Percentiles rank a stretch among this genome's conserved stretches.
Conservation (phyloP, 1,284 basidiomycete genomes). For the Caloboletus inedulis region DNA sequence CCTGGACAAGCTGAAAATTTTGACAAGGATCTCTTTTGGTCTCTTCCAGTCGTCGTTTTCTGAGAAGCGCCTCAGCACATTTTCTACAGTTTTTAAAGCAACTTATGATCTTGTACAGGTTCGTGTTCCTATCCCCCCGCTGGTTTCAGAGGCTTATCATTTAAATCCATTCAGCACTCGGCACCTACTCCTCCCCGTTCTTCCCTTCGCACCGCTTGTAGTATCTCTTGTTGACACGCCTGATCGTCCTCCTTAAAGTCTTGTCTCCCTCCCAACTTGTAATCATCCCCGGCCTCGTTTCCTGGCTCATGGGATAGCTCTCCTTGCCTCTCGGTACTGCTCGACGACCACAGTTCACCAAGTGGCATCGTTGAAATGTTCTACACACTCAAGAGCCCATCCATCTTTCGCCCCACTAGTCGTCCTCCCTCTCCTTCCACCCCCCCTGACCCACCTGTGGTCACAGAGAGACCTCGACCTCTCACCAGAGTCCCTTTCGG, state of each 20-base stretch:
- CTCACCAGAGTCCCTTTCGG: conserved; percentile 57
- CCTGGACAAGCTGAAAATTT: conserved; percentile 8
- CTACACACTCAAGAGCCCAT: conserved; percentile 64
- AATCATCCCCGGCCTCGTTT: conserved; percentile 22
- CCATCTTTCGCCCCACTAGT: conserved; percentile 61
- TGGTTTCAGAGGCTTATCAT: neutral
- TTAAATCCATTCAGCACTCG: conserved; percentile 35
- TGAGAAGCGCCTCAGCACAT: conserved; percentile 1
- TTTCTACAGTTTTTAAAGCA: conserved; percentile 20
- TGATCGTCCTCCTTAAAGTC: conserved; percentile 76
- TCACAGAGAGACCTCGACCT: conserved; percentile 46
- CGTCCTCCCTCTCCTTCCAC: conserved; percentile 57
- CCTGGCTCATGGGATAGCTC: conserved; percentile 65
- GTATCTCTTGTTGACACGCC: conserved; percentile 59
- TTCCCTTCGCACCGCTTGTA: conserved; percentile 62
- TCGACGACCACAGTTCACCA: conserved; percentile 21
- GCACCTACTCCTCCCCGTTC: conserved; percentile 49
- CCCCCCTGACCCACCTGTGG: conserved; percentile 38
- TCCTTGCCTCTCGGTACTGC: conserved; percentile 35
- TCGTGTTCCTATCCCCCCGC: conserved; percentile 3
- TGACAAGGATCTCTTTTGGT: conserved; percentile 24
- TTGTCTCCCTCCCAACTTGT: conserved; percentile 7
- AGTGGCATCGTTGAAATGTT: conserved; percentile 40
- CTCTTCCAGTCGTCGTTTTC: conserved; percentile 20
- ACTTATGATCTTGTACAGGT: conserved; percentile 49